Base-by-base conservation (phyloP, 352 stramenopile genomes). In the Phytopythium cucurbitacearum region DNA sequence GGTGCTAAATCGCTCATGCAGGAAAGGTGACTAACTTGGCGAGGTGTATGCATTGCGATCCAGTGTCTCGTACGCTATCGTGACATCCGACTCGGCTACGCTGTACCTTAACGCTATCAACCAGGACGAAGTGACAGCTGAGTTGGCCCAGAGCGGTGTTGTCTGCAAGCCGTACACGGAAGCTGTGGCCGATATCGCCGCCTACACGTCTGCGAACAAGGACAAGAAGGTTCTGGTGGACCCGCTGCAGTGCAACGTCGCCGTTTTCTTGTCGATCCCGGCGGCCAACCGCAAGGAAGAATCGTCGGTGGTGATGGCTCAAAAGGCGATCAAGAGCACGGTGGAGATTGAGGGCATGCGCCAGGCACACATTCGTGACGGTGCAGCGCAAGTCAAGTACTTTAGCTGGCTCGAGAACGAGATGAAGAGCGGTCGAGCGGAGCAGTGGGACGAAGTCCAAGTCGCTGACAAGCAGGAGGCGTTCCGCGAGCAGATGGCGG, bases 321-420 rank as follows among this genome's bases (percentile, higher is more conserved):
- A 91, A 34, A 94, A 94, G 64, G 91, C 92, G 13, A 91, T 97
- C 60, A 99, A 99, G 67, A 99, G 95, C 51, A 48, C 70, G 3
- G 80, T 89, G 1, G 97, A 99, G 69, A 96, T 99, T 56, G 76
- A 96, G 59, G 95, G 96, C 11, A 98, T 99, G 85, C 82, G 87
- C 39, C 73, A 92, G 38, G 90, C 92, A 1, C 97, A 99, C 57
- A 82, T 98, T 58, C 91, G 96, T 35, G 97, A 99, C 59, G 96
- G 95, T 33, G 94, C 85, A 5, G 96, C 96, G 7, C 90, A 99
- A 58, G 93, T 94, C 32, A 87, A 95, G 51, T 98, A 97, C 62
- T 97, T 99, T 44, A 78, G 80, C 28, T 98, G 91, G 93, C 71
- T 99, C 7, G 84, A 98, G 66, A 66, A 69, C 8, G 65, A 89